Conservation (phyloP, 192 early-diverging fungal species). For the Cladochytrium replicatum region DNA sequence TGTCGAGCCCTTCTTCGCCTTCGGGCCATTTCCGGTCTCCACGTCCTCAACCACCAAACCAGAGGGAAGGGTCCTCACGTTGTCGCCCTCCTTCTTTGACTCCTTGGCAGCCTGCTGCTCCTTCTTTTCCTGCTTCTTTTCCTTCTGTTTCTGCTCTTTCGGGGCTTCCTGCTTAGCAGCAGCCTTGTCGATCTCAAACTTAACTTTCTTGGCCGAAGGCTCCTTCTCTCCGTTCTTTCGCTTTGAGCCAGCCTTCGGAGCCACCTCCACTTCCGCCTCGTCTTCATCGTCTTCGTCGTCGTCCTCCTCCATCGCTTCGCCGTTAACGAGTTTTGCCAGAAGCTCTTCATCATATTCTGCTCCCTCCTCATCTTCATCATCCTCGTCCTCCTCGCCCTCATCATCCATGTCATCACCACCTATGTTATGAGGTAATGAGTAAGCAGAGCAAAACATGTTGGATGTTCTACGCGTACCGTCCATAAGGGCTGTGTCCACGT, state of each 20-base stretch:
- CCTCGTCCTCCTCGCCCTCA: conserved; percentile 23
- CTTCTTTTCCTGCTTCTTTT: conserved; percentile 26
- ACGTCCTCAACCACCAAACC: conserved; percentile 79
- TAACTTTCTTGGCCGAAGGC: too few relatives aligned
- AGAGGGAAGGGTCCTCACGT: conserved; percentile 49
- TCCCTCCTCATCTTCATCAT: conserved; percentile 30
- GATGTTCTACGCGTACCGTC: conserved; percentile 32
- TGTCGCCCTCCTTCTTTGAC: conserved; percentile 35
- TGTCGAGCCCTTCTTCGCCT: conserved; percentile 55
- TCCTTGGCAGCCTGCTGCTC: conserved; percentile 29
- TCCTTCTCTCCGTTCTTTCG: conserved; percentile 27
- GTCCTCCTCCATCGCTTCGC: conserved; percentile 13
- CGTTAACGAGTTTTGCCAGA: conserved; percentile 9
- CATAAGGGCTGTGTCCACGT: conserved; percentile 40
- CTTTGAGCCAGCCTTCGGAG: conserved; percentile 22
- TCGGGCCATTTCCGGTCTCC: conserved; percentile 49
- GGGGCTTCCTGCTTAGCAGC: conserved; percentile 39
- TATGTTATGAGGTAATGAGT: background rate
- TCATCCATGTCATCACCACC: conserved; percentile 6
- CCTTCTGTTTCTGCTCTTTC: conserved; percentile 26
- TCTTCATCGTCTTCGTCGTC: conserved; percentile 19
- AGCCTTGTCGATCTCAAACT: conserved; percentile 21
- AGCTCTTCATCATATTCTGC: conserved; percentile 26
- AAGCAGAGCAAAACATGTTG: conserved; percentile 15
- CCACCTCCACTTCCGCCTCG: conserved; percentile 25